phyloP scores from a whole-genome alignment of 805 yeast species.

The Barnettozyma vustinii region DNA sequence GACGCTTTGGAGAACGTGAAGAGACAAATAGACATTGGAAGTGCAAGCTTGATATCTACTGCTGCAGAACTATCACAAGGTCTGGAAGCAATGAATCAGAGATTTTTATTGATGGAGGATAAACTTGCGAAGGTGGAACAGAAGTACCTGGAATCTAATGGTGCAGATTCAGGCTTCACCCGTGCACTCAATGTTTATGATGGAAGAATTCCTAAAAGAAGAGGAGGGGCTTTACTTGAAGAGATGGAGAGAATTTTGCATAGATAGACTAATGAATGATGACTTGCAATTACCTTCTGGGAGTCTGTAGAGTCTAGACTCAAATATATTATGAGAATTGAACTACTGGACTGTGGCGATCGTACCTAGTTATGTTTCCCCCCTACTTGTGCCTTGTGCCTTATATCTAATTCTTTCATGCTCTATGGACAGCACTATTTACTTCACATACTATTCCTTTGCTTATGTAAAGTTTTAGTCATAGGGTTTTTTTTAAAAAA shows the following conservation, averaged over 20 bases:
- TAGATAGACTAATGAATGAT: not conserved
- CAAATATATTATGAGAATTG: too few relatives aligned
- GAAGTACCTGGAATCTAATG: not conserved
- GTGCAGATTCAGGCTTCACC: not conserved
- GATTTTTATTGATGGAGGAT: not conserved
- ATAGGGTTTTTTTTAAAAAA: not conserved
- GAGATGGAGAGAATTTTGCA: not conserved
- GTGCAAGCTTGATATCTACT: not conserved
- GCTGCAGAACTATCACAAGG: not conserved
- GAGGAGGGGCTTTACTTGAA: not conserved
- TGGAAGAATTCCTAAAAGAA: not conserved
- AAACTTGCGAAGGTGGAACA: not conserved
- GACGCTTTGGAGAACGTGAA: not conserved
- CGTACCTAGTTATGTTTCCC: too few relatives aligned
- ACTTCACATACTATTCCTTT: too few relatives aligned
- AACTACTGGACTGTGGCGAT: too few relatives aligned
- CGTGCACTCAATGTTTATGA: not conserved
- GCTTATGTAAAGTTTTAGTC: not conserved
- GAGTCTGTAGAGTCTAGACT: too few relatives aligned
- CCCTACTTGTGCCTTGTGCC: too few relatives aligned
- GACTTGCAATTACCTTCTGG: too few relatives aligned
- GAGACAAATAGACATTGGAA: not conserved
- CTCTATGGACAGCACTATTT: too few relatives aligned
- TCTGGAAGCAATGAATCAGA: not conserved
- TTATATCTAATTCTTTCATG: too few relatives aligned